These are phyloP conservation scores for Metschnikowia baotianmanensis DNA, from an alignment of 805 yeast genomes.

Conservation along the genomic window DNA sequence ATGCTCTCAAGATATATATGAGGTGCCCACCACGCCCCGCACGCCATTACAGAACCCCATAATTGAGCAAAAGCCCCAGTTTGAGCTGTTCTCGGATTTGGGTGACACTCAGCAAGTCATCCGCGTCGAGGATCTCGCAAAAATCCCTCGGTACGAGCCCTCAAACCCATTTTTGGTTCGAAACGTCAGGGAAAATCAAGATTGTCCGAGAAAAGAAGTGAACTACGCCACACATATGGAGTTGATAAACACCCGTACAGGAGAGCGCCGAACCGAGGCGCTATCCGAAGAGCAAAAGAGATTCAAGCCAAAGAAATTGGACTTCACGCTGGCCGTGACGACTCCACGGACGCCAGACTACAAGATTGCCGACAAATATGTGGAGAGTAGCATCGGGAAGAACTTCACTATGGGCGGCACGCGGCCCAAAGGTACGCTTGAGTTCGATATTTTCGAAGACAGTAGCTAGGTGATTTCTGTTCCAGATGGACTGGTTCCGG, in stretches of 20 bases:
- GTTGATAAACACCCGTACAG: slow-evolving; percentile 16
- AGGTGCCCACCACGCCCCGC: slow-evolving; percentile 2
- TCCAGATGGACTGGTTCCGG: background rate
- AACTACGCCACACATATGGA: slow-evolving; percentile 17
- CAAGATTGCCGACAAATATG: slow-evolving; percentile 16
- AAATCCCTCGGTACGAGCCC: slow-evolving; percentile 13
- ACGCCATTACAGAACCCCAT: slow-evolving; percentile 7
- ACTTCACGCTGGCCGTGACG: slow-evolving; percentile 18
- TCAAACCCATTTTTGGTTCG: slow-evolving; percentile 16
- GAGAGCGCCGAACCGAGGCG: slow-evolving; percentile 12
- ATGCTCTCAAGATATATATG: slow-evolving; percentile 6
- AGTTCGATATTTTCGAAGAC: slow-evolving; percentile 17
- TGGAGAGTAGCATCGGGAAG: slow-evolving; percentile 18
- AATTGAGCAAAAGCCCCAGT: slow-evolving; percentile 14
- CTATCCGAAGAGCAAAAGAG: slow-evolving; percentile 15
- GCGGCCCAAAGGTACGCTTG: slow-evolving; percentile 14
- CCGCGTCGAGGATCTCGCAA: slow-evolving; percentile 3
- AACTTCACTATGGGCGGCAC: slow-evolving; percentile 16
- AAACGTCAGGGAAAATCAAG: background rate
- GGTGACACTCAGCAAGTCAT: slow-evolving; percentile 10
- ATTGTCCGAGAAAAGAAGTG: background rate
- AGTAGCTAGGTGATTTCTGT: background rate
- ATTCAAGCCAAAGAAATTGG: slow-evolving; percentile 17
- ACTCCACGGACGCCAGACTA: slow-evolving; percentile 11
- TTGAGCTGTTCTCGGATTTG: slow-evolving; percentile 8